Evolutionary conservation across 305 asterid genomes (phyloP), one percentile per base, ranked within the genome.

Genomic region (Rubia tinctorum): DNA sequence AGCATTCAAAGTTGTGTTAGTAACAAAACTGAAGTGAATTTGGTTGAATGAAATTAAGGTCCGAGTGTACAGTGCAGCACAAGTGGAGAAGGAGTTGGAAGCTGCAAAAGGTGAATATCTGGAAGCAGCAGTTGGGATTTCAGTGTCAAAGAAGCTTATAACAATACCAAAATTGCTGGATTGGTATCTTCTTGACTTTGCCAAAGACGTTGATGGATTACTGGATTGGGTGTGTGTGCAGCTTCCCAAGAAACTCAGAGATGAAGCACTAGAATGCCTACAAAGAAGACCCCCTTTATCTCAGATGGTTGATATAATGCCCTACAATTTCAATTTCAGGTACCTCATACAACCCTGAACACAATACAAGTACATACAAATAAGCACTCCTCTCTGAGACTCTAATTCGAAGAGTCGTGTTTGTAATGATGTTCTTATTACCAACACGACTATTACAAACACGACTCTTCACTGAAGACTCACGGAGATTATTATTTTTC

Each of bases 181-280:
- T 47, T 89, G 93, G 98, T 91, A 91, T 75, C 81, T 93, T 47
- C 92, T 93, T 0, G 96, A 91, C 78, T 93, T 93, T 69, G 97
- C 95, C 0, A 91, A 93, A 85, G 93, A 93, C 74, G 79, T 88
- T 82, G 91, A 89, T 18, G 80, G 90, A 9, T 80, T 93, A 78
- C 82, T 93, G 11, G 97, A 89, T 75, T 91, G 98, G 98, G 71
- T 89, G 64, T 91, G 90, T 82, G 75, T 91, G 82, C 96, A 91
- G 85, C 86, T 93, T 25, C 95, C 93, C 5, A 83, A 84, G 37
- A 84, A 83, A 40, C 87, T 84, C 10, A 79, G 96, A 71, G 82
- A 79, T 34, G 81, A 80, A 78, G 85, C 89, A 23, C 68, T 89
- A 2, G 76, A 82, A 51, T 87, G 89, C 79, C 84, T 93, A 0